Evolutionary conservation across 2,329 filamentous ascomycete genomes (phyloP), one percentile per base, ranked within the genome.

Genomic region (Pestalotiopsis sp.): DNA sequence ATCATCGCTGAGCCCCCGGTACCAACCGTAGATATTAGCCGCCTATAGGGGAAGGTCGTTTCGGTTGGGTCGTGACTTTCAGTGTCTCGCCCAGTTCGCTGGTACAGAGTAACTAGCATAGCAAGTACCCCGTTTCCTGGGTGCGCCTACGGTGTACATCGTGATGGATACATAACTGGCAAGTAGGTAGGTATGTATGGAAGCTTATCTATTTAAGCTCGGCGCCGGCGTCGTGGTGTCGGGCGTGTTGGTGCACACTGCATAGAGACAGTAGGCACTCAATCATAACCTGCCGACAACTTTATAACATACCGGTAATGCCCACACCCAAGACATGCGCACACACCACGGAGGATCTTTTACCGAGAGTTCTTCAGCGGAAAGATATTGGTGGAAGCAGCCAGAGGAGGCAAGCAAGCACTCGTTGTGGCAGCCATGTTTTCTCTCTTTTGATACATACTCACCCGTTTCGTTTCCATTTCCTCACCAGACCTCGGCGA

Each of bases 181-280:
- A 36, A 36, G 2, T 36, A 36, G 31, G 31, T 36, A 36, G 9
- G 2, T 36, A 36, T 6, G 31, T 36, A 36, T 36, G 25, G 27
- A 59, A 62, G 59, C 27, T 62, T 62, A 39, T 62, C 59, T 62
- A 41, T 36, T 62, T 62, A 62, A 62, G 59, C 36, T 62, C n/a
- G 27, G 59, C 27, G 31, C 59, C 59, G 59, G 59, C 31, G 59
- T 62, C 27, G 59, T 39, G 27, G 59, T 62, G 59, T 23, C 36
- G 59, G 59, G 59, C 59, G 59, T 36, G 12, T 62, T 31, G 12
- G 14, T 39, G 31, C 13, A n/a, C 7, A 59, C 56, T 25, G 12
- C 12, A 13, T 20, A 13, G n/a, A 25, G 12, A 20, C 31, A 39
- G 27, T 31, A 20, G 27, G 45, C 45, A 17, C 7, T 17, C 45